Evolutionary conservation across 805 yeast species (phyloP).

Genomic region (Hanseniaspora nectarophila): DNA sequence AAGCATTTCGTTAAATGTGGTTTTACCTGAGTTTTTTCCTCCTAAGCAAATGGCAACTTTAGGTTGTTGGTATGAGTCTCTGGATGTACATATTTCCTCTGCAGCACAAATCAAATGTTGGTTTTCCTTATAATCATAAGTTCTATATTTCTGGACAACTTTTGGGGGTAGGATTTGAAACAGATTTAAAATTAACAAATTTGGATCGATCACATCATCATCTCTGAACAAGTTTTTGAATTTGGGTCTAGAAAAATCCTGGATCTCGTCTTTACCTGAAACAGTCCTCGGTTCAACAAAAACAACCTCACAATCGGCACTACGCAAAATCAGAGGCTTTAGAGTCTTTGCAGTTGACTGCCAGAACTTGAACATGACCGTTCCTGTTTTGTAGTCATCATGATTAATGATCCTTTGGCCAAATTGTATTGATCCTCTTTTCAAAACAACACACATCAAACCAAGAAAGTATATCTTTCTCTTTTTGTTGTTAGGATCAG

Average conservation of each 20-base stretch:
- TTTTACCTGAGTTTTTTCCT: slow-evolving; percentile 71
- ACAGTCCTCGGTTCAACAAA: not conserved
- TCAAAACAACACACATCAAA: not conserved
- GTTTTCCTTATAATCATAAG: not conserved
- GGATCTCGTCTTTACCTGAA: not conserved
- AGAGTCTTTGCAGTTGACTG: slow-evolving; percentile 9
- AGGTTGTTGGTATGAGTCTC: not conserved
- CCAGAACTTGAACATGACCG: not conserved
- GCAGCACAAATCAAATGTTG: not conserved
- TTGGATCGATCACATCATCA: not conserved
- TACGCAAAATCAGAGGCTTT: not conserved
- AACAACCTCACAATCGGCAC: not conserved
- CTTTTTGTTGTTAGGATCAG: not conserved
- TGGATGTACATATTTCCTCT: not conserved
- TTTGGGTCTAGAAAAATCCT: not conserved
- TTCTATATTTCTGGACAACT: not conserved
- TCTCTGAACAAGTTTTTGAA: not conserved
- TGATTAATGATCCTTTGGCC: not conserved
- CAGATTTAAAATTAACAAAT: not conserved
- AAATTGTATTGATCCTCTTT: not conserved
- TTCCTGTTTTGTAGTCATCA: not conserved
- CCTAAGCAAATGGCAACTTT: slow-evolving; percentile 26
- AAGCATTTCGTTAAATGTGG: slow-evolving; percentile 50
- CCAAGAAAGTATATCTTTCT: not conserved
- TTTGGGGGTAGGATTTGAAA: not conserved